These are phyloP conservation scores for Naumovozyma baii DNA, from an alignment of 805 yeast genomes.

Conservation along the genomic window DNA sequence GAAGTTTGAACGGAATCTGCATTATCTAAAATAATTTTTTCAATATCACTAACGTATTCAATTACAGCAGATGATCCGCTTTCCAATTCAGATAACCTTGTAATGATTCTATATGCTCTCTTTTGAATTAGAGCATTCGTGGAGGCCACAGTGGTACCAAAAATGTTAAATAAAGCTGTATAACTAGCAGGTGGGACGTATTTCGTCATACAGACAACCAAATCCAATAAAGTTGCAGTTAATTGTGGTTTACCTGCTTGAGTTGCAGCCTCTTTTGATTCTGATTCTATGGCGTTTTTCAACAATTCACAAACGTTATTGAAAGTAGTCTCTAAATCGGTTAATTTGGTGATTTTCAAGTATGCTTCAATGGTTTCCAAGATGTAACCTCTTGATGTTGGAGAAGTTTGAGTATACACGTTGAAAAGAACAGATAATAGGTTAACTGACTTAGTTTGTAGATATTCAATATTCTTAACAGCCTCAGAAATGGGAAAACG, in stretches of 20 bases:
- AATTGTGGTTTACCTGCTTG: slow-evolving; percentile 30
- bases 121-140: slow-evolving; percentile 69
- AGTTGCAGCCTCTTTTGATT: slow-evolving; percentile 29
- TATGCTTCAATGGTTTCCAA: slow-evolving; percentile 80
- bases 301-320: slow-evolving; percentile 75
- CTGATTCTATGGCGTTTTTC: slow-evolving; percentile 63
- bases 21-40: slow-evolving; percentile 49
- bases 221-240: slow-evolving; percentile 84
- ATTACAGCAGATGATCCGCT: slow-evolving; percentile 47
- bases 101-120: slow-evolving; percentile 73
- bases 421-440: slow-evolving; percentile 81
- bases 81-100: slow-evolving; percentile 61
- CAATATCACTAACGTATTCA: slow-evolving; percentile 47
- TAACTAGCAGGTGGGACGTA: slow-evolving; percentile 66
- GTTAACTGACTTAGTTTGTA: slow-evolving; percentile 60
- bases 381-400: slow-evolving; percentile 75
- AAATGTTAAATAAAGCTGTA: slow-evolving; percentile 67
- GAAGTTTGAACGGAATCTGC: slow-evolving; percentile 52
- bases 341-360: slow-evolving; percentile 55
- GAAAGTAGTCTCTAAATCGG: slow-evolving; percentile 66
- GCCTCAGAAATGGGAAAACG: slow-evolving; percentile 52
- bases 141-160: slow-evolving; percentile 53
- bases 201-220: slow-evolving; percentile 77
- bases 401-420: slow-evolving; percentile 80
- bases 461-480: slow-evolving; percentile 46